Percentiles rank a stretch among this genome's conserved stretches.
phyloP scores from a whole-genome alignment of 257 asterid genomes.

The Verbascum thapsus region DNA sequence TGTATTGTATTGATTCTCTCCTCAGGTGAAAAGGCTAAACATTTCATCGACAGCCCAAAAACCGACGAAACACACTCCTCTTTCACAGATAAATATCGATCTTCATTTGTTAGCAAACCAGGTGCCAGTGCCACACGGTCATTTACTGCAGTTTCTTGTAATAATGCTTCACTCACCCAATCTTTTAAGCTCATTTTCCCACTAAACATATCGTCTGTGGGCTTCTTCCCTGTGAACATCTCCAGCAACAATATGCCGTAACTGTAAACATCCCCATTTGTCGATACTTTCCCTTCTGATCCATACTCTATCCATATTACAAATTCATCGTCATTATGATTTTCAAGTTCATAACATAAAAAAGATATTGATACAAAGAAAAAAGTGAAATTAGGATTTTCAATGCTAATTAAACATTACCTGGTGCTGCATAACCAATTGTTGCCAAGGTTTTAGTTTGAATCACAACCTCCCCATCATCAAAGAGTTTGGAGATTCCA shows the following conservation, averaged over 20 bases:
- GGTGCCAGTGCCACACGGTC: no score
- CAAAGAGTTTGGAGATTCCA: slow-evolving; percentile 33
- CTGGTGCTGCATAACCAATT: slow-evolving; percentile 41
- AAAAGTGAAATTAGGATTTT: neutral
- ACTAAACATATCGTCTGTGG: slow-evolving; percentile 36
- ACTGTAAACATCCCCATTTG: slow-evolving; percentile 45
- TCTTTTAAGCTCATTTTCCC: slow-evolving; percentile 33
- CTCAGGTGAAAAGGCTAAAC: no score
- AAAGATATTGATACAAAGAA: no score
- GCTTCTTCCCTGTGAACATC: slow-evolving; percentile 40
- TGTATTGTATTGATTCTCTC: no score
- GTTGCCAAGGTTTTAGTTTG: slow-evolving; percentile 30
- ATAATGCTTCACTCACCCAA: slow-evolving; percentile 31
- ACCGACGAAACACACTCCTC: no score
- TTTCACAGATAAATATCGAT: no score
- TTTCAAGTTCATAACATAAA: no score
- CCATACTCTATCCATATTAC: slow-evolving; percentile 44
- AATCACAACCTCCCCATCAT: slow-evolving; percentile 13
- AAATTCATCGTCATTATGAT: neutral
- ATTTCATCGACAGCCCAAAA: no score
- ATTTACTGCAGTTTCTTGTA: no score
- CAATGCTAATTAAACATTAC: neutral
- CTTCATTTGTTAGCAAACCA: no score
- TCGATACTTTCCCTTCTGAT: slow-evolving; percentile 42
- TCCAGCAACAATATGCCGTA: slow-evolving; percentile 45